Base-by-base conservation (phyloP, 768 basidiomycete genomes). In the Strobilomyces confusus region DNA sequence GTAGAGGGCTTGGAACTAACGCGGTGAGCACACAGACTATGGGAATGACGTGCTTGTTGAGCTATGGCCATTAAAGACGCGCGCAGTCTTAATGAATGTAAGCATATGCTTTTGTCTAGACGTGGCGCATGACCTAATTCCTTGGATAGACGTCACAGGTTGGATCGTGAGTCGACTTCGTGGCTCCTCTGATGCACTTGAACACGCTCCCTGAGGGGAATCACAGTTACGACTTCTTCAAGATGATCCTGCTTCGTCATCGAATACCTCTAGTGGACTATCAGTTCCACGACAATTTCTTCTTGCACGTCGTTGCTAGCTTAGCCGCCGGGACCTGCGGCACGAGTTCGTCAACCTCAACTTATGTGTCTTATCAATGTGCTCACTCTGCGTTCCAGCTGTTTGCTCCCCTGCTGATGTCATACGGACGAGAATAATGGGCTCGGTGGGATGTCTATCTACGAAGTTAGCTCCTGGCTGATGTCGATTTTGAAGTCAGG, bases 361-460 rank as follows among this genome's bases (percentile, higher is more conserved):
- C 11, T 14, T 9, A 17, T 36, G 17, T 34, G 19, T 38, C 20
- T 30, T 36, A 15, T 5, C 34, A 36, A 14, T 29, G 1, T 47
- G 20, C 56, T 62, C 30, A 59, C 47, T 22, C 50, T 51, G 9
- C 25, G 43, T 32, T 14, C 5, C 56, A 91, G 89, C 89, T 46
- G 80, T 90, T 13, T 89, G 86, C 54, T 86, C 89, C 20, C 89
- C 89, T 14, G 85, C 80, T 3, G 89, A 91, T 60, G 89, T 91
- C 29, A 70, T 91, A 58, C 76, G 81, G 61, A 87, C 89, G 23
- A 80, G 89, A 51, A 72, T 91, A 44, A 91, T 91, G 89, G 80
- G 85, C 44, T 81, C 83, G 37, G 89, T 89, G 48, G 45, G 81
- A 71, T 58, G 25, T 55, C 45, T 47, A 30, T 29, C 15, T 17